phyloP scores from a whole-genome alignment of 225 moss, liverwort and hornwort species.

The Pseudoscleropodium purum region DNA sequence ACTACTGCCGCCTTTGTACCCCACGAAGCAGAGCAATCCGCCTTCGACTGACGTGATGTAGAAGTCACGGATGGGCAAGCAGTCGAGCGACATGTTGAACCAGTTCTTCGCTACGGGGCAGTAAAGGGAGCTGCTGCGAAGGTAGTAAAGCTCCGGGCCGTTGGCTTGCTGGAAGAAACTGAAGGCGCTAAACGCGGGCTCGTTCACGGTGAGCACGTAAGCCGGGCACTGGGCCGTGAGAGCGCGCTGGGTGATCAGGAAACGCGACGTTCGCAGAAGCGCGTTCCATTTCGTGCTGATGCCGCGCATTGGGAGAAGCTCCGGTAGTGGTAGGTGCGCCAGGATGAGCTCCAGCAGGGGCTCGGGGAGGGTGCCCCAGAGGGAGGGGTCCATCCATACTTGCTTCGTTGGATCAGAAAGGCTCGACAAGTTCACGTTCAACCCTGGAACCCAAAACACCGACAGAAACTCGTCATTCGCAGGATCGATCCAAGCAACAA shows the following conservation, averaged over 20 bases:
- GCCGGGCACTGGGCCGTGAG: conserved; percentile 5
- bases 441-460: not conserved
- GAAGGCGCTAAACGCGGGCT: conserved; percentile 14
- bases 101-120: conserved; percentile 15
- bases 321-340: not conserved
- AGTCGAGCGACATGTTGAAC: conserved; percentile 19
- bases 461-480: not conserved
- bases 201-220: conserved; percentile 15
- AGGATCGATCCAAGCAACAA: not conserved
- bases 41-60: conserved; percentile 21
- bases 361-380: conserved; percentile 1
- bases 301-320: conserved; percentile 4
- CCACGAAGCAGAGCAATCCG: conserved; percentile 27
- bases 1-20: not conserved
- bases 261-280: not conserved
- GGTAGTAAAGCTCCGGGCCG: conserved; percentile 20
- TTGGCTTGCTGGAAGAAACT: conserved; percentile 3
- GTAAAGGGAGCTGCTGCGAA: conserved; percentile 11
- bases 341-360: conserved; percentile 2
- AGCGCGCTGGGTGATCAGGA: conserved; percentile 1
- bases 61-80: conserved; percentile 8
- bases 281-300: conserved; percentile 21
- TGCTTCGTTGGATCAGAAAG: conserved; percentile 3
- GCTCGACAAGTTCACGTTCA: not conserved
- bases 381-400: conserved; percentile 7